Percentiles rank a stretch among this genome's conserved stretches.
phyloP scores from a whole-genome alignment of 257 asterid genomes.

The Penstemon eatonii region DNA sequence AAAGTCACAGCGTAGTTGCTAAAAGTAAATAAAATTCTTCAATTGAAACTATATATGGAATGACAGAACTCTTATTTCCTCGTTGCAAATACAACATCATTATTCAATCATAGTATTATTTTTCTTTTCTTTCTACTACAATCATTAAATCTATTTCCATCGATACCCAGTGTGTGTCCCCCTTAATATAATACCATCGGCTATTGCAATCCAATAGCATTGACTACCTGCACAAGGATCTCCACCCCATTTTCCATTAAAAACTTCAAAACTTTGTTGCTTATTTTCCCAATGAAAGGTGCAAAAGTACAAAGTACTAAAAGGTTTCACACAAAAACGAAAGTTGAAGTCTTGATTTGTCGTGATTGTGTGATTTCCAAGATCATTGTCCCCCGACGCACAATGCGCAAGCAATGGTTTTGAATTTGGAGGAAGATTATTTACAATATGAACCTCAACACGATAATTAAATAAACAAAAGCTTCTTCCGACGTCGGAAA shows the following conservation, averaged over 20 bases:
- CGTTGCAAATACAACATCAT: no score
- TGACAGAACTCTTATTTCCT: no score
- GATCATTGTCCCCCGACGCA: not conserved
- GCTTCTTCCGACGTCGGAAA: not conserved
- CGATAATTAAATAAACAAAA: not conserved
- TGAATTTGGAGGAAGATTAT: not conserved
- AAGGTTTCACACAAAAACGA: not conserved
- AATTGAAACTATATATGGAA: no score
- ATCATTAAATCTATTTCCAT: no score
- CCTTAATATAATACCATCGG: not conserved
- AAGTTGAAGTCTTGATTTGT: not conserved
- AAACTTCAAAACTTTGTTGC: not conserved
- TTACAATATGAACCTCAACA: not conserved
- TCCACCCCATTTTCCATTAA: not conserved
- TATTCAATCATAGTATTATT: no score
- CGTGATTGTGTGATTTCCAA: not conserved
- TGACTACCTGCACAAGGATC: not conserved
- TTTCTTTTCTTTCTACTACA: no score
- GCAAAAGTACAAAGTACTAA: not conserved
- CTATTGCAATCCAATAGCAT: not conserved
- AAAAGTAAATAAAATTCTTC: no score
- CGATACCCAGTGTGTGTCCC: no score
- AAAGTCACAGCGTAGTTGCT: no score
- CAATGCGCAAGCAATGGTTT: not conserved
- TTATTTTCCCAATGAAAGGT: slow-evolving; percentile 2